Conservation (phyloP, 2,329 filamentous ascomycete species). For the Penicillium palitans region DNA sequence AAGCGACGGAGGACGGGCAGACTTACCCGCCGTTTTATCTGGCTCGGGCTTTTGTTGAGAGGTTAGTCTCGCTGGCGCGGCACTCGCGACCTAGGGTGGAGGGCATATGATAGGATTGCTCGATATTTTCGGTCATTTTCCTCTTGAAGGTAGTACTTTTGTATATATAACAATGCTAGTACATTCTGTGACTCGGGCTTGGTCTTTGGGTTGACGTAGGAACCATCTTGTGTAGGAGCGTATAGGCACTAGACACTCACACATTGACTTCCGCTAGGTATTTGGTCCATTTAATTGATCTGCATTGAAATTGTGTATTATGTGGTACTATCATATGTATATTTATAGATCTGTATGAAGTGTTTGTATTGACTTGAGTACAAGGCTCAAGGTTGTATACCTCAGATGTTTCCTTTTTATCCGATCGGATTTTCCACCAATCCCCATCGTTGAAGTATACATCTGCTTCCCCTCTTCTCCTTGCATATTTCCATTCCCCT, state of each 20-base stretch:
- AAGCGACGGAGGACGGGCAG: slow-evolving; percentile 9
- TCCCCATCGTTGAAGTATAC: not conserved
- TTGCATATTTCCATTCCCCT: not conserved
- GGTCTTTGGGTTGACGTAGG: not conserved
- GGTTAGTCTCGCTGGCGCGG: slow-evolving; percentile 19
- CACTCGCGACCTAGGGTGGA: not conserved
- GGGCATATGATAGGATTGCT: not conserved
- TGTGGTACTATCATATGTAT: not conserved
- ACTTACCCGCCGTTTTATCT: slow-evolving; percentile 27
- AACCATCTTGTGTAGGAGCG: not conserved
- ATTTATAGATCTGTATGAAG: not conserved
- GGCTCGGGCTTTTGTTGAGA: slow-evolving; percentile 18
- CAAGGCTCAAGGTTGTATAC: not conserved
- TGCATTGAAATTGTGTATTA: not conserved
- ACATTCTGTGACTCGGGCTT: not conserved
- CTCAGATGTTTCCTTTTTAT: not conserved
- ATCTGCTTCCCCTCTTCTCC: not conserved
- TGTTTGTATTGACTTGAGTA: not conserved
- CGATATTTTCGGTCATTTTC: not conserved
- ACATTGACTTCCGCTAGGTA: not conserved
- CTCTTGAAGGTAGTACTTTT: not conserved
- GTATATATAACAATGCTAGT: not conserved
- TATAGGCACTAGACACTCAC: not conserved
- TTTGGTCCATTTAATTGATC: not conserved
- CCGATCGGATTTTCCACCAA: slow-evolving; percentile 1